Base-by-base conservation (phyloP, 2,329 filamentous ascomycete species). In the Cytospora paraplurivora region DNA sequence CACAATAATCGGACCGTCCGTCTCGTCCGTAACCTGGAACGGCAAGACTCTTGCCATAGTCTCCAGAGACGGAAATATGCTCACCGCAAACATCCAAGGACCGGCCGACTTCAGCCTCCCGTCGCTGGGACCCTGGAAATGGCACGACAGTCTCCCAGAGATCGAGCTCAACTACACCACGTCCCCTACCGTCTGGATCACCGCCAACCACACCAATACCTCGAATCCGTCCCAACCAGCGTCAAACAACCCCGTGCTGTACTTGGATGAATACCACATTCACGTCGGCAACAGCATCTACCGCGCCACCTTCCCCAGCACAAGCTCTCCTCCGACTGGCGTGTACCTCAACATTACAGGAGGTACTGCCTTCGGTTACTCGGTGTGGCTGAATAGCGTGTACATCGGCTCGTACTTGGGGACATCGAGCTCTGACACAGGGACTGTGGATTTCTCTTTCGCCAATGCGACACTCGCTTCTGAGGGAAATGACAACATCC, bases 371-470 rank as follows among this genome's bases (percentile, higher is more conserved):
- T 85, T 84, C 64, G 85, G 84, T 17, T 87, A 80, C 74, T 83
- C 79, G 4, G 83, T 79, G 27, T 87, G 81, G 78, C 72, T 88
- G 0, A 88, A 88, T 71, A 81, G 81, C 10, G 70, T 78, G 7
- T 83, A 83, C 70, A 71, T 88, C 7, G 84, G 83, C 21, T 85
- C 84, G 0, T 82, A 78, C 71, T 75, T 84, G 6, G 85, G 85
- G 0, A 76, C 78, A 57, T 79, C 79, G 0, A 77, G 77, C 4
- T 62, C 74, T 4, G 73, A 73, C 1, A 68, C 71, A 3, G 74
- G 76, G 3, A 76, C 74, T 1, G 69, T 75, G 3, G 76, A 78
- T 0, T 76, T 87, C 21, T 79, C 80, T 0, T 86, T 88, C 69
- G 70, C 75, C 50, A 82, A 83, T 55, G 77, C 76, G 3, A 81